Percentiles rank a stretch among this genome's conserved stretches.
phyloP scores from a whole-genome alignment of 768 basidiomycete species.

The Russula sp. region DNA sequence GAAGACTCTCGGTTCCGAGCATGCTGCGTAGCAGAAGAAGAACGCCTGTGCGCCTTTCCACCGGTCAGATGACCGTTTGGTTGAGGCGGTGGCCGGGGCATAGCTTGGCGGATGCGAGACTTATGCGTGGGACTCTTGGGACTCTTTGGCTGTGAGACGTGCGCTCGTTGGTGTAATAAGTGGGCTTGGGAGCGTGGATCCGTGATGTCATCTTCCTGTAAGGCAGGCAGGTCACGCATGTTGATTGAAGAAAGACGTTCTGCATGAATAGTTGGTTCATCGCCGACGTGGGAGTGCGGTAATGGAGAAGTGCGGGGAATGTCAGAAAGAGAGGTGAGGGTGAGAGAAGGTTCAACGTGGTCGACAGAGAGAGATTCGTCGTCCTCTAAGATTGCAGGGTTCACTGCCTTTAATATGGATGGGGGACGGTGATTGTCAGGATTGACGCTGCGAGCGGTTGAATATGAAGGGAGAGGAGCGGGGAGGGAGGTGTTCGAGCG shows the following conservation, averaged over 20 bases:
- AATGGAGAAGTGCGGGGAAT: slow-evolving; percentile 31
- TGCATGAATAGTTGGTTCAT: slow-evolving; percentile 23
- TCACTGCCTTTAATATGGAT: slow-evolving; percentile 31
- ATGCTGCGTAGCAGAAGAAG: slow-evolving; percentile 9
- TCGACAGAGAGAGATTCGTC: slow-evolving; percentile 30
- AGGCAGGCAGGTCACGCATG: slow-evolving; percentile 36
- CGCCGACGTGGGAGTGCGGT: slow-evolving; percentile 11
- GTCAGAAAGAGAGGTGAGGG: slow-evolving; percentile 34
- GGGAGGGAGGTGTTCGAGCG: slow-evolving; percentile 36
- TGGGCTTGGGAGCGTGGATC: slow-evolving; percentile 20
- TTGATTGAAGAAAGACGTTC: slow-evolving; percentile 37
- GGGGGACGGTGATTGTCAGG: slow-evolving; percentile 13
- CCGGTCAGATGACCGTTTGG: slow-evolving; percentile 4
- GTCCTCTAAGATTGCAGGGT: slow-evolving; percentile 36
- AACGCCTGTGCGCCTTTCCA: neutral
- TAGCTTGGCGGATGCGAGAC: slow-evolving; percentile 12
- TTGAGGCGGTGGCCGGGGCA: slow-evolving; percentile 9
- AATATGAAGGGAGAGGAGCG: slow-evolving; percentile 14
- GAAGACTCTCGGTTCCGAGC: slow-evolving; percentile 6
- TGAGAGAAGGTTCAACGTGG: slow-evolving; percentile 20
- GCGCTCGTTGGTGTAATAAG: slow-evolving; percentile 19
- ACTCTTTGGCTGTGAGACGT: slow-evolving; percentile 16
- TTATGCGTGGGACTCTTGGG: slow-evolving; percentile 9
- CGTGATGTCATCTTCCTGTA: slow-evolving; percentile 33
- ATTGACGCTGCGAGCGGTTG: slow-evolving; percentile 1